Percentiles rank a stretch among this genome's conserved stretches.
phyloP scores from a whole-genome alignment of 768 basidiomycete species.

The Podaxis sp. region DNA sequence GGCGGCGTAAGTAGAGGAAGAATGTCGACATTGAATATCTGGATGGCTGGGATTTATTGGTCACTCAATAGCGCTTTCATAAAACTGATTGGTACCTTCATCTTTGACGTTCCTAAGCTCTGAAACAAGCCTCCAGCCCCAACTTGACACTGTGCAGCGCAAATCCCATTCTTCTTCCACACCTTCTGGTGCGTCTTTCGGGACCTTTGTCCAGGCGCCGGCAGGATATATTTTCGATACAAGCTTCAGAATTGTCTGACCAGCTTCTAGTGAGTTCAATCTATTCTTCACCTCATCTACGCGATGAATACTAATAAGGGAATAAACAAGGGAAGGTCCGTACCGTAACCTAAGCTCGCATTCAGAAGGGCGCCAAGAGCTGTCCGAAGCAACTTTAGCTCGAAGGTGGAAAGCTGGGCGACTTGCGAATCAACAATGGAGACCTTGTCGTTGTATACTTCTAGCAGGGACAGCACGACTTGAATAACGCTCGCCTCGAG shows the following conservation, averaged over 20 bases:
- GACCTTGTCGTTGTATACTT: constrained; percentile 61
- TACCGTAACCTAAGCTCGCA: constrained; percentile 75
- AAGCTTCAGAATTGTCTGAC: constrained; percentile 65
- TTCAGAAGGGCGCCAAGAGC: constrained; percentile 80
- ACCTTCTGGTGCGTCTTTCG: constrained; percentile 23
- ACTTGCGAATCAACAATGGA: constrained; percentile 26
- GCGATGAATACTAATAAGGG: background rate
- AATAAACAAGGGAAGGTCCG: constrained; percentile 20
- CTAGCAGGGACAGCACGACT: constrained; percentile 62
- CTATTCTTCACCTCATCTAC: constrained; percentile 71
- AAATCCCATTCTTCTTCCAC: constrained; percentile 62
- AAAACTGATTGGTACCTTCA: constrained; percentile 49
- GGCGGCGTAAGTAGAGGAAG: constrained; percentile 63
- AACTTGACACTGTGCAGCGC: constrained; percentile 64
- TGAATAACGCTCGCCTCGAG: constrained; percentile 73
- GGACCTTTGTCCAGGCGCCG: constrained; percentile 53
- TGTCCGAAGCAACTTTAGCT: constrained; percentile 75
- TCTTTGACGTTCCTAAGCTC: constrained; percentile 74
- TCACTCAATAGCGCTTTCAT: background rate
- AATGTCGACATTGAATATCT: constrained; percentile 60
- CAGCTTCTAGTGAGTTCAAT: constrained; percentile 68
- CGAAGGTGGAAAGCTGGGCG: constrained; percentile 44
- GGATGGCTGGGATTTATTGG: constrained; percentile 38
- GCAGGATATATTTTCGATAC: constrained; percentile 73
- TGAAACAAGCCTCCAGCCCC: constrained; percentile 77